Conservation (phyloP, 2,329 filamentous ascomycete species). For the Colletotrichum sojae region DNA sequence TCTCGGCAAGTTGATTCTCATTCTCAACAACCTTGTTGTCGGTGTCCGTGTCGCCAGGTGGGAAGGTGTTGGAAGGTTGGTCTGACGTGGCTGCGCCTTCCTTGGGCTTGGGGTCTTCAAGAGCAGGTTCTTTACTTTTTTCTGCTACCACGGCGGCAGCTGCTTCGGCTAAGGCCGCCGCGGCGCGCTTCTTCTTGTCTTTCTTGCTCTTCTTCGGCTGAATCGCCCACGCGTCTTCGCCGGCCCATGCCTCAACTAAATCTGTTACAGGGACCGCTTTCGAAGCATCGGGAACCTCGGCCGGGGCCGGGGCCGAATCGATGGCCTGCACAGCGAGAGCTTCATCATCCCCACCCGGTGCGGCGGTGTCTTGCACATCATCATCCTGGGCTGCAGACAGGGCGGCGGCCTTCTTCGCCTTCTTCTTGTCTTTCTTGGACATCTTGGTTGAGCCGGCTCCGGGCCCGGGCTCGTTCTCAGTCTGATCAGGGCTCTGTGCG, state of each 20-base stretch:
- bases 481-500: slow-evolving; percentile 21
- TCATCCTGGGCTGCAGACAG: slow-evolving; percentile 20
- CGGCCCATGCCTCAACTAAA: slow-evolving; percentile 25
- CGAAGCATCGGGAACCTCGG: not conserved
- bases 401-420: slow-evolving; percentile 33
- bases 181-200: slow-evolving; percentile 37
- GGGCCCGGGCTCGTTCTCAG: slow-evolving; percentile 19
- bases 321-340: slow-evolving; percentile 14
- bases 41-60: too few relatives aligned
- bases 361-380: slow-evolving; percentile 14
- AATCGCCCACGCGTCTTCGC: slow-evolving; percentile 35
- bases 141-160: not conserved
- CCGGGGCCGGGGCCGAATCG: slow-evolving; percentile 8
- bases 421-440: slow-evolving; percentile 45
- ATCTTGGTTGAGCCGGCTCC: slow-evolving; percentile 42
- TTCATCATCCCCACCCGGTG: slow-evolving; percentile 19
- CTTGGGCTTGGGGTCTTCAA: not conserved
- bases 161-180: slow-evolving; percentile 2
- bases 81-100: too few relatives aligned
- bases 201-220: slow-evolving; percentile 45
- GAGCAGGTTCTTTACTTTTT: slow-evolving; percentile 15
- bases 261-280: slow-evolving; percentile 15
- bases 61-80: too few relatives aligned
- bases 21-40: too few relatives aligned
- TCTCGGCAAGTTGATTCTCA: too few relatives aligned